phyloP scores from a whole-genome alignment of 2,329 filamentous ascomycete species.

The Ophiostoma tasmaniense region DNA sequence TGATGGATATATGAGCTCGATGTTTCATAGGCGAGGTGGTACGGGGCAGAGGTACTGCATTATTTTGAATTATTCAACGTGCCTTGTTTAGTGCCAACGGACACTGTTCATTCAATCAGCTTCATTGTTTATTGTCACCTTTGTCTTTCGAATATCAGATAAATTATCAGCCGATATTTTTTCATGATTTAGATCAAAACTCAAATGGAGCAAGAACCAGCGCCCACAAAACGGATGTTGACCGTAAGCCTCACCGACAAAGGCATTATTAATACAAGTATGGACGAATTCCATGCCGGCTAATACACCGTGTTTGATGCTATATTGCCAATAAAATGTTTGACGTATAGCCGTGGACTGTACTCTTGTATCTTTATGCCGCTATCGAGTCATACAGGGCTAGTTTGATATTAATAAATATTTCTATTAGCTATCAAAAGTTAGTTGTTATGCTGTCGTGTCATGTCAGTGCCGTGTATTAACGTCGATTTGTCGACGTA shows the following conservation, averaged over 20 bases:
- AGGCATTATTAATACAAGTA: background rate
- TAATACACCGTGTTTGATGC: background rate
- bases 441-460: background rate
- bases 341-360: background rate
- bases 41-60: background rate
- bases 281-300: background rate
- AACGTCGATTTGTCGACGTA: too few species aligned
- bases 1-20: background rate
- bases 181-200: too few species aligned
- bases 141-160: too few species aligned
- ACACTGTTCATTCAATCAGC: too few species aligned
- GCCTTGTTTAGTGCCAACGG: too few species aligned
- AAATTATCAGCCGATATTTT: too few species aligned
- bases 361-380: background rate
- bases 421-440: background rate
- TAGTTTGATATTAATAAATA: background rate
- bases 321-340: background rate
- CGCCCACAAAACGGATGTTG: too few species aligned
- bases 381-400: background rate
- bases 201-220: too few species aligned
- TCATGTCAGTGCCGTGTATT: background rate
- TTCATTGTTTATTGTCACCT: too few species aligned
- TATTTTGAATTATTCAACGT: too few species aligned
- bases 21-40: background rate
- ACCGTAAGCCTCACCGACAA: background rate